These are phyloP conservation scores for Gossypium schwendimanii DNA, from an alignment of 441 rosid species.

Conservation along the genomic window DNA sequence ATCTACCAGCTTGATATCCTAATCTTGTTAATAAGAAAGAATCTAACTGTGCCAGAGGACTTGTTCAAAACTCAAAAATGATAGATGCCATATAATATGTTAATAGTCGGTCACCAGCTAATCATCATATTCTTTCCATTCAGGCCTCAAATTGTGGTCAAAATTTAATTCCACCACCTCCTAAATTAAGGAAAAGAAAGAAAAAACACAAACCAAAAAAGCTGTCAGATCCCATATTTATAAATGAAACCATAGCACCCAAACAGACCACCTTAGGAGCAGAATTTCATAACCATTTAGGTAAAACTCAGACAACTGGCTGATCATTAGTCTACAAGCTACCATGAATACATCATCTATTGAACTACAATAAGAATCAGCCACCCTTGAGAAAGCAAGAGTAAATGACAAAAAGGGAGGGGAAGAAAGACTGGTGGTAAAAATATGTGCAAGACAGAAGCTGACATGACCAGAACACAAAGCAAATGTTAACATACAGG, in stretches of 20 bases:
- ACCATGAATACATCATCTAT: not conserved
- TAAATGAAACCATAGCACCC: not conserved
- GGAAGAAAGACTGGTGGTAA: not conserved
- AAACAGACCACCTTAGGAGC: slow-evolving; percentile 9
- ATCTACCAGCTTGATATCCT: not conserved
- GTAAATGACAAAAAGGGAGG: not conserved
- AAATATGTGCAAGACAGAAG: not conserved
- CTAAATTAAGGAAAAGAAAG: not conserved
- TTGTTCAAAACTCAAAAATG: not conserved
- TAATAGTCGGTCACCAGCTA: not conserved
- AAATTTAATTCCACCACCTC: not conserved
- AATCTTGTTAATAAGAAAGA: not conserved
- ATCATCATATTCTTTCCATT: slow-evolving; percentile 2
- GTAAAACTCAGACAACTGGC: not conserved
- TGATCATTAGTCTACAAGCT: not conserved
- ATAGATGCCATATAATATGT: not conserved
- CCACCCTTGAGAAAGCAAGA: not conserved
- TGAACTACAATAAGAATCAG: not conserved
- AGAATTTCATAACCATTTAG: not conserved
- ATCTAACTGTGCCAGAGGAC: not conserved
- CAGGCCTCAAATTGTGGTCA: not conserved
- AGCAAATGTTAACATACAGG: not conserved
- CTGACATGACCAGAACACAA: not conserved
- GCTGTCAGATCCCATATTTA: not conserved
- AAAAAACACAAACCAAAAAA: not conserved